phyloP scores from a whole-genome alignment of 1,139 yeast genomes.

The Pneumocystis sp. region DNA sequence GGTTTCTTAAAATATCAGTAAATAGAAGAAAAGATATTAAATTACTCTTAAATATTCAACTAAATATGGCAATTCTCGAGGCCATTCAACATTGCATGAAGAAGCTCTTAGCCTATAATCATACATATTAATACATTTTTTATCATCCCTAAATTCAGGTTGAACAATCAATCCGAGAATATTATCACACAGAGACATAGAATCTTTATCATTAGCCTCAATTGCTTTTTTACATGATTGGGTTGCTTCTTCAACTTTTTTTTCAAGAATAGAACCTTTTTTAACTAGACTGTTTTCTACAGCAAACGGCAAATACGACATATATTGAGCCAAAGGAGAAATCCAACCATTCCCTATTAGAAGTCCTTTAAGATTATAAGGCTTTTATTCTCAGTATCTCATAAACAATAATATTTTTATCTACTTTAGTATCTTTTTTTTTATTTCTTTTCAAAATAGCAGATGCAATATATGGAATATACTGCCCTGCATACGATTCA shows the following conservation, averaged over 20 bases:
- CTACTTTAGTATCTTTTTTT: constrained; percentile 14
- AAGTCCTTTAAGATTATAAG: constrained; percentile 45
- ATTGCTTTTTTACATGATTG: constrained; percentile 22
- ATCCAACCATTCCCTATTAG: constrained; percentile 93
- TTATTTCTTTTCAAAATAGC: constrained; percentile 40
- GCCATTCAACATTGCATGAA: constrained; percentile 92
- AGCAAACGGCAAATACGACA: constrained; percentile 66
- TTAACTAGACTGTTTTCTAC: constrained; percentile 43
- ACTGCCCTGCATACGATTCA: constrained; percentile 95
- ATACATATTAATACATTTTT: constrained; percentile 63
- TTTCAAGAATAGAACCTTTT: constrained; percentile 19
- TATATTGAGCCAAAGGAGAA: constrained; percentile 73
- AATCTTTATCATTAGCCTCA: constrained; percentile 21
- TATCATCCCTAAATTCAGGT: neutral
- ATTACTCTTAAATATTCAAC: constrained; percentile 39
- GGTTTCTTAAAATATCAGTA: constrained; percentile 18
- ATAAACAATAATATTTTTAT: constrained; percentile 4
- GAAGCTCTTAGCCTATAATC: constrained; percentile 69
- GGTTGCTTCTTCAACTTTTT: constrained; percentile 22
- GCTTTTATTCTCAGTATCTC: neutral
- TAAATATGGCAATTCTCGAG: constrained; percentile 49
- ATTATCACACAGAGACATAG: constrained; percentile 21
- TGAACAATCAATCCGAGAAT: constrained; percentile 17
- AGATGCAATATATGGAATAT: constrained; percentile 73
- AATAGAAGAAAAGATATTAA: neutral